Conservation (phyloP, 305 asterid species). For the Plantago coronopus region DNA sequence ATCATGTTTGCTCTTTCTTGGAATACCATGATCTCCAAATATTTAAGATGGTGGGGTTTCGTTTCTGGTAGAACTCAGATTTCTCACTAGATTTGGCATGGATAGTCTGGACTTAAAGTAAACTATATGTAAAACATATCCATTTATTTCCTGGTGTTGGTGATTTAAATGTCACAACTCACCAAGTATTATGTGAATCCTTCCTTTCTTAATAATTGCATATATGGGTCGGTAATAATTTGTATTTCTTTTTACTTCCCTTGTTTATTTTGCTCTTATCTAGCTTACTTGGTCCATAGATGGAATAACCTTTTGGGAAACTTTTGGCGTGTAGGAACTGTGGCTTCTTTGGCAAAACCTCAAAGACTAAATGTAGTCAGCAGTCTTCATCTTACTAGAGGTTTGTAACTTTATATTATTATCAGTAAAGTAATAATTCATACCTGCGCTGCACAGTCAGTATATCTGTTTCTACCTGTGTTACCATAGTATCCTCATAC, state of each 20-base stretch:
- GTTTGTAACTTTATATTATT: conserved; percentile 17
- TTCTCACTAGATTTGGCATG: too few species aligned
- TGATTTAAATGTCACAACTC: too few species aligned
- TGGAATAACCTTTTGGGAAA: neutral
- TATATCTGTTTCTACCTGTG: neutral
- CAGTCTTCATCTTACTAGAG: conserved; percentile 15
- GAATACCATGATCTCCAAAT: too few species aligned
- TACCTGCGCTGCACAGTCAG: neutral
- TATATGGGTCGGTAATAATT: neutral
- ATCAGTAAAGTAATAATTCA: neutral
- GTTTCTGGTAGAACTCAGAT: too few species aligned
- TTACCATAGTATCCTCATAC: neutral
- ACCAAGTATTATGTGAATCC: neutral
- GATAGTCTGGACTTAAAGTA: too few species aligned
- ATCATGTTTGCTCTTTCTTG: too few species aligned
- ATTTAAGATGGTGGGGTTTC: too few species aligned
- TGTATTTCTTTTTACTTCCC: neutral
- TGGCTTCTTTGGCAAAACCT: conserved; percentile 31
- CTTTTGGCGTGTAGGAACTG: conserved; percentile 33
- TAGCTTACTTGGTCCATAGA: neutral
- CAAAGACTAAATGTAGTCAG: conserved; percentile 29
- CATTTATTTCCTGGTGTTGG: too few species aligned
- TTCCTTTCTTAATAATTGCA: neutral
- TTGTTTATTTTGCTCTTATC: too few species aligned
- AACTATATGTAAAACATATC: too few species aligned